phyloP scores from a whole-genome alignment of 2,329 filamentous ascomycete genomes.

The Fusarium nurragi region DNA sequence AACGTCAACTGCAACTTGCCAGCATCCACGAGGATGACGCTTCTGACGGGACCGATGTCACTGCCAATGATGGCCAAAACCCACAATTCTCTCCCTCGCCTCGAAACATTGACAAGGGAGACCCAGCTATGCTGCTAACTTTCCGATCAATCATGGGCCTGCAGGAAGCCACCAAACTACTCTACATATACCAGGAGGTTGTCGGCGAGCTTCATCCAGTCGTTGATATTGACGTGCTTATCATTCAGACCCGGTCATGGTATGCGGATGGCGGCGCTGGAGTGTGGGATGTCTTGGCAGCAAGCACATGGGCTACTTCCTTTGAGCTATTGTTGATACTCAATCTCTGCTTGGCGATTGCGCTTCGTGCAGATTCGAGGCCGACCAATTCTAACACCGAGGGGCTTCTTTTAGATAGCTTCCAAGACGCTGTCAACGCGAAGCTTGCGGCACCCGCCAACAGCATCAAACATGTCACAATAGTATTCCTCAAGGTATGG shows the following conservation, averaged over 20 bases:
- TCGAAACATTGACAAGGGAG: conserved; percentile 12
- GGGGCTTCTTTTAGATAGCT: conserved; percentile 14
- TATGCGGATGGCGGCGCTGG: conserved; percentile 18
- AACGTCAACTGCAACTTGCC: conserved; percentile 23
- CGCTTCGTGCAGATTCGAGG: conserved; percentile 13
- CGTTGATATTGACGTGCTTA: conserved; percentile 16
- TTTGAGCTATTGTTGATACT: conserved; percentile 19
- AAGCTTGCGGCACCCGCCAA: conserved; percentile 26
- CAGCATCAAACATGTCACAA: conserved; percentile 24
- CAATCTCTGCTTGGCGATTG: conserved; percentile 20
- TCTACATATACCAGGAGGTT: conserved; percentile 25
- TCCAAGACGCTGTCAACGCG: conserved; percentile 26
- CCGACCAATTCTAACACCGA: conserved; percentile 4
- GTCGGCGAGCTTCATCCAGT: conserved; percentile 25
- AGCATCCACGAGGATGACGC: conserved; percentile 26
- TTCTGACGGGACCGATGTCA: background rate
- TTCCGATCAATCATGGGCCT: conserved; percentile 19
- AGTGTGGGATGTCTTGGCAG: conserved; percentile 16
- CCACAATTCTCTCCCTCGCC: background rate
- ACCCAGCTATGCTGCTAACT: conserved; percentile 12
- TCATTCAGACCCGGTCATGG: conserved; percentile 12
- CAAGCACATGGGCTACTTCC: conserved; percentile 8
- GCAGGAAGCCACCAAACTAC: conserved; percentile 16
- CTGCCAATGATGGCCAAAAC: background rate
- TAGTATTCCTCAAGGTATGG: conserved; percentile 26